Base-by-base conservation (phyloP, 2,329 filamentous ascomycete species). In the Scedosporium minutisporum region DNA sequence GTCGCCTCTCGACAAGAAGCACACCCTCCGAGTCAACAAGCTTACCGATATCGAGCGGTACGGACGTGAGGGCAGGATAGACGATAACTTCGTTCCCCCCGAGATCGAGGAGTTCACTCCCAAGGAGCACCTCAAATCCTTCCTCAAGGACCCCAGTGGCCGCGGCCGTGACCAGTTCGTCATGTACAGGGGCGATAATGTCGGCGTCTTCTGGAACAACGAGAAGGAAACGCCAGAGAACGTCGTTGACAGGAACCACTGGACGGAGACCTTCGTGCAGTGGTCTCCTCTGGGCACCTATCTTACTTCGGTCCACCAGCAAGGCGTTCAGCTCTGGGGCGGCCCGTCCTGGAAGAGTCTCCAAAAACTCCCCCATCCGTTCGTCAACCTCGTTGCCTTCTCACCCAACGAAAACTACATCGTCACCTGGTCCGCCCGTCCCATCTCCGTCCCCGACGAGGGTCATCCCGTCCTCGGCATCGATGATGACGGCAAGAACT, bases 401-500 rank as follows among this genome's bases (percentile, higher is more conserved):
- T 99, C 95, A 4, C 95, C 93, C 21, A 82, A 81, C 73, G 95
- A 99, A 78, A 92, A 89, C 72, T 99, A 96, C 77, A 75, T 99
- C 63, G 93, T 93, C 63, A 97, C 95, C 63, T 99, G 95, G 95
- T 97, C 95, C 60, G 91, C 93, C 77, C 86, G 91, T 60, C 92
- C 95, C 25, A 96, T 99, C 71, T 86, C 89, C 65, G 91, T 99
- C 63, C 90, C 95, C 64, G 95, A 97, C 69, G 87, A 87, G 67
- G 89, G 90, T 67, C 89, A 96, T 74, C 88, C 90, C 2, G 80
- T 89, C n/a, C 82, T 97, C 60, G 87, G 90, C 3, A 81, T 92
- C 65, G 95, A 97, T 71, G 95, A 99, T 71, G 93, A 99, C 70
- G 95, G 95, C 76, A 97, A 97, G 83, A 97, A 97, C 83, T 97